Evolutionary conservation across 345 rosid species (phyloP).

Genomic region (Kernera saxatilis): DNA sequence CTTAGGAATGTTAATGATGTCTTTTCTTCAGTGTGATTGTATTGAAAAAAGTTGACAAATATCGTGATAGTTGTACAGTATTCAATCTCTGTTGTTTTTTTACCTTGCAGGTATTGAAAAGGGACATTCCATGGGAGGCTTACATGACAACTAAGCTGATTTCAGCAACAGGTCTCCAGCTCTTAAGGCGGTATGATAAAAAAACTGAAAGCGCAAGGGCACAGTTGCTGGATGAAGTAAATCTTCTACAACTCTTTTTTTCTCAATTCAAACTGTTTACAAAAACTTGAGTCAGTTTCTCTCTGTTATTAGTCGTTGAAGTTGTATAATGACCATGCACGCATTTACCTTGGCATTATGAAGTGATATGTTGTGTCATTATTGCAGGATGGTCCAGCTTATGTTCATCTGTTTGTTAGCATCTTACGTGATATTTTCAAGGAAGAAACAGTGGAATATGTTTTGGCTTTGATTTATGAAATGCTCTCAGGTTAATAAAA

Average conservation of each 20-base stretch:
- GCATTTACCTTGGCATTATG: not conserved
- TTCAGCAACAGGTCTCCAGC: constrained; percentile 80
- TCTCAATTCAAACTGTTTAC: not conserved
- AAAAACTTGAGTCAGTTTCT: not conserved
- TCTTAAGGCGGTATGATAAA: constrained; percentile 80
- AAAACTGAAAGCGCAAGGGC: constrained; percentile 73
- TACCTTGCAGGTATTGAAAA: constrained; percentile 61
- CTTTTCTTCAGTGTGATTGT: not conserved
- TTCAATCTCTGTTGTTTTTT: not conserved
- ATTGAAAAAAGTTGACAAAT: not conserved
- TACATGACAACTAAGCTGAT: constrained; percentile 90
- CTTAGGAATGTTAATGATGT: constrained; percentile 2
- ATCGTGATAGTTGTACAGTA: not conserved
- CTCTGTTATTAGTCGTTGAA: not conserved
- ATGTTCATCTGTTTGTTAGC: constrained; percentile 76
- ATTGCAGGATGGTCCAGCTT: constrained; percentile 92
- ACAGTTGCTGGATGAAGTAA: constrained; percentile 85
- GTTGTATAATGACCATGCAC: not conserved
- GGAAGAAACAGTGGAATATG: constrained; percentile 98
- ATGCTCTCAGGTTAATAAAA: constrained; percentile 64
- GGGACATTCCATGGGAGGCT: constrained; percentile 99
- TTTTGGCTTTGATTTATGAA: constrained; percentile 86
- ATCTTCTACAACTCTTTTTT: not conserved
- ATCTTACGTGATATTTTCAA: constrained; percentile 82
- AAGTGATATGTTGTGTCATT: constrained; percentile 14